Percentiles rank a stretch among this genome's conserved stretches.
phyloP scores from a whole-genome alignment of 768 basidiomycete genomes.

The Calocera viscosa region DNA sequence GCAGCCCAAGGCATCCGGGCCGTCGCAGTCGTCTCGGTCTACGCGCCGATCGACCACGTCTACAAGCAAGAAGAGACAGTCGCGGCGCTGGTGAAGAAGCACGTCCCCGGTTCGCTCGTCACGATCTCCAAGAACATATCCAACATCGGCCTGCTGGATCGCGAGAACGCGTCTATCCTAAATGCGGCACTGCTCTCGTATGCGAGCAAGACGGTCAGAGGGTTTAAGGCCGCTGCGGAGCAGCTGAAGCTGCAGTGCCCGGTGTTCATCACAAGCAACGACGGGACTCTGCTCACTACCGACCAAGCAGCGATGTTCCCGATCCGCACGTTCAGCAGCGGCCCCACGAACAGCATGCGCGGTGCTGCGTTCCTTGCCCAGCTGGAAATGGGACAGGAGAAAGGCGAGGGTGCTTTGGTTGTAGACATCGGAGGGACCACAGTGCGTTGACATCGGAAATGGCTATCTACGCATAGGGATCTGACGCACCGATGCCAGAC shows the following conservation, averaged over 20 bases:
- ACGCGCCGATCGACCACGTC: conserved; percentile 13
- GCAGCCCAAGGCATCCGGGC: conserved; percentile 6
- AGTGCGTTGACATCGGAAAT: no score
- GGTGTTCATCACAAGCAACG: conserved; percentile 28
- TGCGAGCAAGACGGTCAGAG: conserved; percentile 42
- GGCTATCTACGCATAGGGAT: no score
- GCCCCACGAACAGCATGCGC: conserved; percentile 58
- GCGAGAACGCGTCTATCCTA: conserved; percentile 56
- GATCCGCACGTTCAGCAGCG: conserved; percentile 49
- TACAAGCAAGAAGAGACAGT: conserved; percentile 14
- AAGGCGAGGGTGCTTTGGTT: conserved; percentile 31
- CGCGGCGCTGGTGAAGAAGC: conserved; percentile 5
- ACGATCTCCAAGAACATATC: background rate
- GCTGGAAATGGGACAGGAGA: conserved; percentile 21
- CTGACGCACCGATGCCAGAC: no score
- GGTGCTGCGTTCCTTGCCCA: conserved; percentile 50
- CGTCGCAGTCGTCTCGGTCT: conserved; percentile 10
- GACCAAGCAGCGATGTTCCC: conserved; percentile 42
- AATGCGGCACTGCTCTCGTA: conserved; percentile 52
- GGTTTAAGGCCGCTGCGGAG: conserved; percentile 41
- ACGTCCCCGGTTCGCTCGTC: conserved; percentile 7
- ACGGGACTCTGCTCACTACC: conserved; percentile 23
- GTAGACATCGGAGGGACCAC: conserved; percentile 57
- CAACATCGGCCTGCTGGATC: conserved; percentile 46
- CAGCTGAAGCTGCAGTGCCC: conserved; percentile 35